Evolutionary conservation across 768 basidiomycete species (phyloP).

Genomic region (Tricholoma furcatifolium): DNA sequence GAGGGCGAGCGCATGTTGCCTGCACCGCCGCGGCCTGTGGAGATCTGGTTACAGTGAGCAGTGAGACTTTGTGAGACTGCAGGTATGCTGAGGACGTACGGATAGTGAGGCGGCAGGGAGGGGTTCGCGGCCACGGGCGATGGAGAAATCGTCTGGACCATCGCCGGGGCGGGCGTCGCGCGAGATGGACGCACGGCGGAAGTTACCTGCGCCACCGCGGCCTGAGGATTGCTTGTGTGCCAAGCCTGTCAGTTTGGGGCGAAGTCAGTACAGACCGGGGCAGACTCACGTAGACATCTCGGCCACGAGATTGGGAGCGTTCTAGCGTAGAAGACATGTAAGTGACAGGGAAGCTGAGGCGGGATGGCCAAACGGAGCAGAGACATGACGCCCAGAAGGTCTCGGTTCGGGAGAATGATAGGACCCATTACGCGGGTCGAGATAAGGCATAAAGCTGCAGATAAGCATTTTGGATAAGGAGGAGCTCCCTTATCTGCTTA

Average conservation of each 20-base stretch:
- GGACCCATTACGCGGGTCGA: not conserved
- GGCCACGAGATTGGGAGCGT: slow-evolving; percentile 58
- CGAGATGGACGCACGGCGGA: slow-evolving; percentile 49
- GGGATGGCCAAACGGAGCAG: slow-evolving; percentile 1
- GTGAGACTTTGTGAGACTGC: not conserved
- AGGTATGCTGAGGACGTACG: slow-evolving; percentile 27
- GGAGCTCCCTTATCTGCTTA: not conserved
- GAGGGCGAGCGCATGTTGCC: slow-evolving; percentile 89
- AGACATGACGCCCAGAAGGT: not conserved
- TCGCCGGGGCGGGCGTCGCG: slow-evolving; percentile 39
- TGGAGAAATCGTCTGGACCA: slow-evolving; percentile 55
- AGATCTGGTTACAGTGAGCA: slow-evolving; percentile 28
- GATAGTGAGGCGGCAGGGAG: slow-evolving; percentile 30
- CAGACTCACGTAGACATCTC: slow-evolving; percentile 54
- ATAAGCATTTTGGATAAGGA: slow-evolving; percentile 3
- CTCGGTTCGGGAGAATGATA: not conserved
- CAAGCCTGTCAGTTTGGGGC: not conserved
- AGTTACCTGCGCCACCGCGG: slow-evolving; percentile 73
- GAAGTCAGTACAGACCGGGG: slow-evolving; percentile 1
- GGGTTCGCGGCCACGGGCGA: slow-evolving; percentile 62
- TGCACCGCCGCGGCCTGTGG: slow-evolving; percentile 81
- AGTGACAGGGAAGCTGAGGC: not conserved
- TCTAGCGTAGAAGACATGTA: slow-evolving; percentile 26
- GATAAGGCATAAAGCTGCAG: not conserved
- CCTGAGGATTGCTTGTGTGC: slow-evolving; percentile 51